Percentiles rank a stretch among this genome's conserved stretches.
phyloP scores from a whole-genome alignment of 257 asterid species.

The Nicotiana knightiana region DNA sequence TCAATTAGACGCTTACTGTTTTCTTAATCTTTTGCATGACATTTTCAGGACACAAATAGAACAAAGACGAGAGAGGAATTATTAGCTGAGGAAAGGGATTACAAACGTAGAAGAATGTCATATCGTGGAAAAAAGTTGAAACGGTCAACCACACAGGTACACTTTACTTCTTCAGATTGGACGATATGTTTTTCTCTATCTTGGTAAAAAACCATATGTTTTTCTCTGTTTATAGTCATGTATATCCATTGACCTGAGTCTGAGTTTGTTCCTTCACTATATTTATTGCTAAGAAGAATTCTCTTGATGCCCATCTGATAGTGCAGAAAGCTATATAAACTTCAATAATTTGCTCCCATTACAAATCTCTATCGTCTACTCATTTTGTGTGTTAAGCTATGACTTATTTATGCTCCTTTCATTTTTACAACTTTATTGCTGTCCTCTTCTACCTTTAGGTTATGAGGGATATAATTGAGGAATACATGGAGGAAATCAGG shows the following conservation, averaged over 20 bases:
- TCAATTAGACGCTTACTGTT: background rate
- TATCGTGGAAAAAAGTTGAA: slow-evolving; percentile 89
- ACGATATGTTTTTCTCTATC: background rate
- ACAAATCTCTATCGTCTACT: background rate
- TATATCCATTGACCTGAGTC: background rate
- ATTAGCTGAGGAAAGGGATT: slow-evolving; percentile 98
- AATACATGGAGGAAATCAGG: slow-evolving; percentile 75
- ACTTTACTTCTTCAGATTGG: background rate
- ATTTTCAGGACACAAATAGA: slow-evolving; percentile 49
- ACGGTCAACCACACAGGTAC: slow-evolving; percentile 65
- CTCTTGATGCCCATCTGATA: background rate
- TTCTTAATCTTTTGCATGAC: slow-evolving; percentile 5
- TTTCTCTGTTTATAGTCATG: background rate
- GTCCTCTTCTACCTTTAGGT: slow-evolving; percentile 34
- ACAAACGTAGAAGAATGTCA: slow-evolving; percentile 90
- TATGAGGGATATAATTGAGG: slow-evolving; percentile 74
- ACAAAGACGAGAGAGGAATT: slow-evolving; percentile 78
- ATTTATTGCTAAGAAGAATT: background rate
- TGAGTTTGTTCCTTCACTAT: background rate
- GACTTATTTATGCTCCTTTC: background rate
- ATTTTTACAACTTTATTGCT: slow-evolving; percentile 4
- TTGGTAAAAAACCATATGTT: background rate
- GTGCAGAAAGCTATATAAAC: background rate
- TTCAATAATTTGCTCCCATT: background rate
- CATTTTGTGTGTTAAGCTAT: background rate